Evolutionary conservation across 805 yeast species (phyloP).

Genomic region (Maudiozyma bulderi): DNA sequence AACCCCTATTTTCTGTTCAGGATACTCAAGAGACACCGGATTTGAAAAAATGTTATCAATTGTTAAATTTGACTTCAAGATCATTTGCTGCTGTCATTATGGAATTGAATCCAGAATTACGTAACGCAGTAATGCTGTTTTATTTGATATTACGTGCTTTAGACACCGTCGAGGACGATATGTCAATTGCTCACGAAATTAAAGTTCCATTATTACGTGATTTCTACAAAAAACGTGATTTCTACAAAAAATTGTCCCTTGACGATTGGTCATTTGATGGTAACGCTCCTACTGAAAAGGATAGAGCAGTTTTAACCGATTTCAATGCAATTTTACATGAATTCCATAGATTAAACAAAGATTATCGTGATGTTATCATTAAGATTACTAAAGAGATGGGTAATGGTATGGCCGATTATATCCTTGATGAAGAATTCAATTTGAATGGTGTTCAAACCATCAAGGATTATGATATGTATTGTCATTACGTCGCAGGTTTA

Average conservation of each 20-base stretch:
- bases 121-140: slow-evolving; percentile 73
- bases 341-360: slow-evolving; percentile 61
- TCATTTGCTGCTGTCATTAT: slow-evolving; percentile 90
- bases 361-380: slow-evolving; percentile 67
- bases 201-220: slow-evolving; percentile 67
- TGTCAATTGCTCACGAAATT: slow-evolving; percentile 62
- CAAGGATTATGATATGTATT: slow-evolving; percentile 79
- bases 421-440: slow-evolving; percentile 67
- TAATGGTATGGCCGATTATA: slow-evolving; percentile 94
- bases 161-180: slow-evolving; percentile 94
- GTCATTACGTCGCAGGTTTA: slow-evolving; percentile 95
- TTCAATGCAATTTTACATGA: slow-evolving; percentile 63
- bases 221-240: slow-evolving; percentile 57
- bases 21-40: slow-evolving; percentile 33
- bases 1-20: slow-evolving; percentile 42
- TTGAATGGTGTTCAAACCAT: slow-evolving; percentile 68
- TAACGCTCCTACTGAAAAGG: slow-evolving; percentile 66
- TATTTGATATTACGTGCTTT: slow-evolving; percentile 81
- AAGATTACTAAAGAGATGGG: slow-evolving; percentile 86
- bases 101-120: slow-evolving; percentile 83
- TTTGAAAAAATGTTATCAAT: slow-evolving; percentile 54
- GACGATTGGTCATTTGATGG: slow-evolving; percentile 78
- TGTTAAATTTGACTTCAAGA: slow-evolving; percentile 66
- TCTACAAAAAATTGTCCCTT: slow-evolving; percentile 51
- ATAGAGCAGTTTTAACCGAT: slow-evolving; percentile 69